phyloP scores from a whole-genome alignment of 192 early-diverging fungal species.

The Coemansia sp. region DNA sequence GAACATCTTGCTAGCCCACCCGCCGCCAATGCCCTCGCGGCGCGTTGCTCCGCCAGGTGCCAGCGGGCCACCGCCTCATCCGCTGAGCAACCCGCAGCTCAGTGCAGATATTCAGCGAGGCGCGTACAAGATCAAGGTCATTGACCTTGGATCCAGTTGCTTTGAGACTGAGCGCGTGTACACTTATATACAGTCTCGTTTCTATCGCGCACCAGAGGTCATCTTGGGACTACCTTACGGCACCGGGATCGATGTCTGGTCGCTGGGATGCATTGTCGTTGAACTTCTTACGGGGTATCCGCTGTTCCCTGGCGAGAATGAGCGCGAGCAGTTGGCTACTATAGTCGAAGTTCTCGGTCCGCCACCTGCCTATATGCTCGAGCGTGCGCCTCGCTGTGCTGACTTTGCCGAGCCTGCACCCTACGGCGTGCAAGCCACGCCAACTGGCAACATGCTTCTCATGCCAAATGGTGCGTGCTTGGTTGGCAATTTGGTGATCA shows the following conservation, averaged over 20 bases:
- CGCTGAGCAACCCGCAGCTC: constrained; percentile 44
- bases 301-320: constrained; percentile 96
- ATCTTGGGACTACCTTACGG: constrained; percentile 89
- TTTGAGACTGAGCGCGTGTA: constrained; percentile 92
- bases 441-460: constrained; percentile 34
- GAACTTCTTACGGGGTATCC: constrained; percentile 90
- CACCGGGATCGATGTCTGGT: constrained; percentile 97
- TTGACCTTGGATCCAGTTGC: constrained; percentile 97
- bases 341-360: constrained; percentile 93
- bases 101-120: constrained; percentile 37
- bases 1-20: constrained; percentile 83
- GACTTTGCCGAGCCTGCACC: constrained; percentile 75
- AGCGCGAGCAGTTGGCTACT: constrained; percentile 92
- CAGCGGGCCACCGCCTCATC: constrained; percentile 29
- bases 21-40: constrained; percentile 52
- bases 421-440: constrained; percentile 21
- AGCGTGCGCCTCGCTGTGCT: constrained; percentile 74
- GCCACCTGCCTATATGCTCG: constrained; percentile 72
- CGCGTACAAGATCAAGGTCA: constrained; percentile 85
- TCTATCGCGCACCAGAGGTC: constrained; percentile 97
- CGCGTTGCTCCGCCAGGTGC: constrained; percentile 25
- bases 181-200: constrained; percentile 96
- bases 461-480: constrained; percentile 31
- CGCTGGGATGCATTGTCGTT: constrained; percentile 91
- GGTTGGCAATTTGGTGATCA: constrained; percentile 37